Evolutionary conservation across 495 filamentous ascomycete genomes (phyloP), one percentile per base, ranked within the genome.

Genomic region (Daldinia caldariorum): DNA sequence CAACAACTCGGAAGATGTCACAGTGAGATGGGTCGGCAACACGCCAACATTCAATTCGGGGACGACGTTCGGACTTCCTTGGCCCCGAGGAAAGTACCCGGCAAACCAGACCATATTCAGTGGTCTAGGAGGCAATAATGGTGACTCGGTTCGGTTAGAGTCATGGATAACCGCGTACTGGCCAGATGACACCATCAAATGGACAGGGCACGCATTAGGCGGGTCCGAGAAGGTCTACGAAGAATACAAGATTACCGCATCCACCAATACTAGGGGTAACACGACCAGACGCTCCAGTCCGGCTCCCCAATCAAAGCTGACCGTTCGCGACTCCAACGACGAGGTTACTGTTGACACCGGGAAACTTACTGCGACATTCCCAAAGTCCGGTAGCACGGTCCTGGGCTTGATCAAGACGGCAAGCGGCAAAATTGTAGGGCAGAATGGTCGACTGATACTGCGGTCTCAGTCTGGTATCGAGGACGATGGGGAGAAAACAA

Each of bases 181-280:
- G 82, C 74, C 77, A 8, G 82, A 84, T 66, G 80, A 77, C 31
- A 80, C 80, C 6, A 76, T 83, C 45, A 84, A 84, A 74, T 84
- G 82, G 82, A 81, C 80, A 2, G 80, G 77, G 0, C 81, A 83
- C 61, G 80, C 82, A 13, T 59, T 84, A 32, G 68, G 75, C 8
- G 71, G 67, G 31, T 71, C 70, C 7, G 67, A 70, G 3, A 70
- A 64, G 1, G 43, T 71, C 12, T 63, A 68, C 16, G 65, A 71
- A 29, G 58, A 35, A 5, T 79, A 77, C 51, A 77, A 54, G 10
- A 37, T 79, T 32, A 72, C 62, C 0, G 74, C 64, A 5, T 68
- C 70, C 12, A 58, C 61, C 2, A 26, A 56, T 9, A 22, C 1
- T 29, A 32, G 14, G 8, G 51, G 13, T 55, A 60, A 59, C 5